Percentiles rank a stretch among this genome's conserved stretches.
Conservation (phyloP, 768 basidiomycete genomes). For the Dendrothele bispora region DNA sequence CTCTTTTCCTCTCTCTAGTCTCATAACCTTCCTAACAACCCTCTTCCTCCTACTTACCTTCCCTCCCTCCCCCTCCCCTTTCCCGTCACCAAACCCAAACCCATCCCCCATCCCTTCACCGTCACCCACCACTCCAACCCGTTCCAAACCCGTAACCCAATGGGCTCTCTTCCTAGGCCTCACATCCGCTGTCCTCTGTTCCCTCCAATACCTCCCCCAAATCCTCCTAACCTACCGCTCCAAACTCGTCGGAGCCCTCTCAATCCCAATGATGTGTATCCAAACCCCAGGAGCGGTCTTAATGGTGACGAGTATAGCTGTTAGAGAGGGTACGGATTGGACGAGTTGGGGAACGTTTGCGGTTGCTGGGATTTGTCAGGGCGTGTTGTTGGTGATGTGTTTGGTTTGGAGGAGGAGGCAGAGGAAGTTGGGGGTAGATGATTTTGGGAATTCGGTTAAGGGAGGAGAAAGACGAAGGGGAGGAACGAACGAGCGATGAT, state of each 20-base stretch:
- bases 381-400: conserved; percentile 80
- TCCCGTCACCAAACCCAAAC: conserved; percentile 29
- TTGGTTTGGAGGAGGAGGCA: conserved; percentile 84
- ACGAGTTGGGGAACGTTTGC: conserved; percentile 85
- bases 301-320: conserved; percentile 83
- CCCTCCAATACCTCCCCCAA: conserved; percentile 88
- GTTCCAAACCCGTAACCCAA: conserved; percentile 13
- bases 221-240: conserved; percentile 73
- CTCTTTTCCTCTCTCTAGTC: conserved; percentile 31
- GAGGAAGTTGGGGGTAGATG: conserved; percentile 71
- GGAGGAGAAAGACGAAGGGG: no score
- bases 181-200: conserved; percentile 73
- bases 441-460: conserved; percentile 87
- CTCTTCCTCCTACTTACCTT: conserved; percentile 56
- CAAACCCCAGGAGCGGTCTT: conserved; percentile 87
- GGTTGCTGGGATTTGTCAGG: conserved; percentile 84
- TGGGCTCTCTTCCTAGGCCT: conserved; percentile 93
- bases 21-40: conserved; percentile 61
- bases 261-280: conserved; percentile 94
- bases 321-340: conserved; percentile 84
- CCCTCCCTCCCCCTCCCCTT: conserved; percentile 34
- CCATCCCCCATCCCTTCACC: conserved; percentile 35
- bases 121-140: conserved; percentile 23
- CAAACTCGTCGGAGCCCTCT: conserved; percentile 88
- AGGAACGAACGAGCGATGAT: no score